Conservation (phyloP, 2,329 filamentous ascomycete genomes). For the Cyclaneusma minus region DNA sequence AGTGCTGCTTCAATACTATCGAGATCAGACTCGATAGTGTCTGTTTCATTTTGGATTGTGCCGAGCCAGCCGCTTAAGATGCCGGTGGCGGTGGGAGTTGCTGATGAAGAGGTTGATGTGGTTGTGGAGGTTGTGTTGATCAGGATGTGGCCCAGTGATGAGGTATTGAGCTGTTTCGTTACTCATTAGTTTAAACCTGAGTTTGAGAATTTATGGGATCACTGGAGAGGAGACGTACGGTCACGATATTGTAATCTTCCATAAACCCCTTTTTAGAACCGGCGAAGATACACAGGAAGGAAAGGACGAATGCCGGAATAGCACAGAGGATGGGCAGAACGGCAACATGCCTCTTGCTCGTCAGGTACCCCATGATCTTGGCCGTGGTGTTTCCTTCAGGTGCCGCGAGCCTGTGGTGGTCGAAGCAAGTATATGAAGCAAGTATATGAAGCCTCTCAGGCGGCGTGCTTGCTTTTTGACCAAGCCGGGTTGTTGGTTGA, state of each 20-base stretch:
- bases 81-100: slow-evolving; percentile 15
- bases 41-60: slow-evolving; percentile 25
- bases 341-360: no score
- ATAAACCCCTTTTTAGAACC: slow-evolving; percentile 39
- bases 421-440: no score
- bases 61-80: slow-evolving; percentile 17
- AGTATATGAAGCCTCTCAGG: no score
- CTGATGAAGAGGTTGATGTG: slow-evolving; percentile 14
- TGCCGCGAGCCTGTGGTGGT: no score
- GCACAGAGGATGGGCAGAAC: slow-evolving; percentile 33
- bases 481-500: no score
- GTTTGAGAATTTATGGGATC: neutral
- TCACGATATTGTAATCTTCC: slow-evolving; percentile 39
- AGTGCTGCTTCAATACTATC: slow-evolving; percentile 26
- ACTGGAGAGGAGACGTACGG: slow-evolving; percentile 22
- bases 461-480: no score
- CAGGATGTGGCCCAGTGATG: slow-evolving; percentile 29
- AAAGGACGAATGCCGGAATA: slow-evolving; percentile 38
- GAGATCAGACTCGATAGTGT: slow-evolving; percentile 16
- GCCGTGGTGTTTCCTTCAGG: no score
- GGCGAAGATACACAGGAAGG: slow-evolving; percentile 44
- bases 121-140: slow-evolving; percentile 9
- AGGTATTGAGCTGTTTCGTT: slow-evolving; percentile 35
- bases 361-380: no score
- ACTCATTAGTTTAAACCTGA: slow-evolving; percentile 3